Conservation (phyloP, 257 asterid species). For the Capsicum baccatum region DNA sequence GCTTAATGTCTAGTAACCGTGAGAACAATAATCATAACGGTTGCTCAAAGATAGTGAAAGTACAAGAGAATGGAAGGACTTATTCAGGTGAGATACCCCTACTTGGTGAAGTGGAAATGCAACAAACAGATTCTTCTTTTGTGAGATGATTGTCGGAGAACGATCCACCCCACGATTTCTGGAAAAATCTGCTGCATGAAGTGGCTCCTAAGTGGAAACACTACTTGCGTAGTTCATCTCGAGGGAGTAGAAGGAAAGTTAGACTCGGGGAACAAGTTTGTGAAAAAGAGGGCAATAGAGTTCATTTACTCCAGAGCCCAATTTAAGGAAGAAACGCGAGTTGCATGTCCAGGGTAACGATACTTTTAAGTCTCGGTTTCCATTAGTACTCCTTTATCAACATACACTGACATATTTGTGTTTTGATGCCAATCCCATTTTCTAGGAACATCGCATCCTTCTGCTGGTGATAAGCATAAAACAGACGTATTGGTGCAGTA, state of each 20-base stretch:
- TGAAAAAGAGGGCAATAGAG: slow-evolving; percentile 32
- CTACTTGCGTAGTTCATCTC: slow-evolving; percentile 32
- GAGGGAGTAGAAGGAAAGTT: slow-evolving; percentile 41
- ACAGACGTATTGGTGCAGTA: neutral
- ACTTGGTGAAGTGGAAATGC: slow-evolving; percentile 53
- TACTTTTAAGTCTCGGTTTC: neutral
- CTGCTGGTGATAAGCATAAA: neutral
- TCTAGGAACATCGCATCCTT: neutral
- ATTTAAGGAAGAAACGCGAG: slow-evolving; percentile 22
- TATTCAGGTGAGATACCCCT: slow-evolving; percentile 44
- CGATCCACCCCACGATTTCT: slow-evolving; percentile 45
- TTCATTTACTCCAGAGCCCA: neutral
- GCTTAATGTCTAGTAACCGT: slow-evolving; percentile 44
- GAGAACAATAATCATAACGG: slow-evolving; percentile 5
- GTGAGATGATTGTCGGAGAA: slow-evolving; percentile 38
- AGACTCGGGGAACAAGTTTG: slow-evolving; percentile 22
- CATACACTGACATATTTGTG: neutral
- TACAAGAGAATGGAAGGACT: slow-evolving; percentile 42
- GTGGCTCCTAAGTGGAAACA: slow-evolving; percentile 55
- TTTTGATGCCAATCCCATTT: neutral
- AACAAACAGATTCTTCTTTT: slow-evolving; percentile 37
- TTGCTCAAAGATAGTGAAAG: slow-evolving; percentile 43
- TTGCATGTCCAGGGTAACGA: slow-evolving; percentile 34
- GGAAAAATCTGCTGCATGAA: slow-evolving; percentile 54
- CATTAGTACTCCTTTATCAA: neutral